A percentile compares a stretch with the other conserved stretches of the same genome.
Conservation (phyloP, 2,329 filamentous ascomycete species). For the Fusarium brevicatenulatum region DNA sequence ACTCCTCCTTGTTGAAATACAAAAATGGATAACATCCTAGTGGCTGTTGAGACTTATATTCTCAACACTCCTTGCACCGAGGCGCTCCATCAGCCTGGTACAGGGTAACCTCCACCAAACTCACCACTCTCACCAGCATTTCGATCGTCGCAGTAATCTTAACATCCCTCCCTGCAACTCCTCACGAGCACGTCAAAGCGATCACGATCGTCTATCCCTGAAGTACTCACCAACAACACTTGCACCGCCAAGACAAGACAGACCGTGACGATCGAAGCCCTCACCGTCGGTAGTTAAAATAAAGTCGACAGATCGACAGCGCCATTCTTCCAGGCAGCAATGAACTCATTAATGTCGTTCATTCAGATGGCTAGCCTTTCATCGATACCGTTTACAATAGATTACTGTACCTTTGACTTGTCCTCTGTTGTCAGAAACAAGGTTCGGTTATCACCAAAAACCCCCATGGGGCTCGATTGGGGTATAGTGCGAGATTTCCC, state of each 20-base stretch:
- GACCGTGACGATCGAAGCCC: slow-evolving; percentile 1
- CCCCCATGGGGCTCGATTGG: slow-evolving; percentile 26
- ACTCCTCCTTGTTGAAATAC: too few relatives aligned
- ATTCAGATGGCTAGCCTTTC: slow-evolving; percentile 7
- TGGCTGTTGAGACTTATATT: too few relatives aligned
- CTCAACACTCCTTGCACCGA: not conserved
- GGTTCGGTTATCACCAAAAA: slow-evolving; percentile 8
- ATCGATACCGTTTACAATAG: not conserved
- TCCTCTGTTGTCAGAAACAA: slow-evolving; percentile 9
- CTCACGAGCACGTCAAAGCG: slow-evolving; percentile 3
- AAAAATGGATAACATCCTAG: too few relatives aligned
- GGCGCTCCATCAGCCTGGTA: not conserved
- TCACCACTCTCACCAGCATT: not conserved
- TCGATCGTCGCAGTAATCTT: not conserved
- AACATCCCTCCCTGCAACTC: slow-evolving; percentile 1
- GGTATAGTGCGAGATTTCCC: slow-evolving; percentile 24
- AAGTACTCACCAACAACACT: not conserved
- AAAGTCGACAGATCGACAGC: slow-evolving; percentile 3
- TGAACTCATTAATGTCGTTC: not conserved
- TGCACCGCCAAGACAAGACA: slow-evolving; percentile 5
- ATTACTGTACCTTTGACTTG: not conserved
- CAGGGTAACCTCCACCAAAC: not conserved
- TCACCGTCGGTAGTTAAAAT: slow-evolving; percentile 12
- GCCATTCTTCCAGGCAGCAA: not conserved
- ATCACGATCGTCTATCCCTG: slow-evolving; percentile 17